Evolutionary conservation across 2,329 filamentous ascomycete genomes (phyloP).

Genomic region (Claviceps maximensis): DNA sequence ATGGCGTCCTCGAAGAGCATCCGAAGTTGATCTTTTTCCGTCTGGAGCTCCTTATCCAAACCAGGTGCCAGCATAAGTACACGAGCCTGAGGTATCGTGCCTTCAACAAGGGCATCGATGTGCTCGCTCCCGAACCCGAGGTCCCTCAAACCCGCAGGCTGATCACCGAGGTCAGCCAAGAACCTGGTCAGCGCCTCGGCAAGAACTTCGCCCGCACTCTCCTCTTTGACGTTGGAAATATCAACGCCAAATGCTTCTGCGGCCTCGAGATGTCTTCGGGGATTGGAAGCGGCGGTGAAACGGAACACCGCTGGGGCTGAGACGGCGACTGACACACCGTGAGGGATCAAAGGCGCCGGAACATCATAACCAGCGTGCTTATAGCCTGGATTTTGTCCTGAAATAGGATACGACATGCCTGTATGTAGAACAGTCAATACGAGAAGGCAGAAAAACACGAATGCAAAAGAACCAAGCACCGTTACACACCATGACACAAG

Average conservation of each 20-base stretch:
- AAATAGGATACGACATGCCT: conserved; percentile 97
- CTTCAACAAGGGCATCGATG: conserved; percentile 77
- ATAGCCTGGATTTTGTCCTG: conserved; percentile 83
- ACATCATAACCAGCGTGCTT: conserved; percentile 79
- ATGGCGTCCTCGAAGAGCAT: conserved; percentile 51
- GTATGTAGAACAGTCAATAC: conserved; percentile 14
- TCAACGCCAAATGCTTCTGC: conserved; percentile 89
- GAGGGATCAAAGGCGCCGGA: conserved; percentile 68
- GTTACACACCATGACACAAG: conserved; percentile 43
- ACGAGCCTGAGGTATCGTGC: conserved; percentile 81
- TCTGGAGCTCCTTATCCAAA: conserved; percentile 53
- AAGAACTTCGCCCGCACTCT: conserved; percentile 80
- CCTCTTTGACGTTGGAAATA: conserved; percentile 71
- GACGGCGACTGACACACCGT: conserved; percentile 90
- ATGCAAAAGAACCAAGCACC: background rate
- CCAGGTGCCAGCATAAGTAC: conserved; percentile 87
- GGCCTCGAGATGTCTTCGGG: conserved; percentile 77
- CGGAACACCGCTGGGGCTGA: conserved; percentile 87
- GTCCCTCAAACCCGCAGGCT: conserved; percentile 72
- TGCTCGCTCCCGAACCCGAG: conserved; percentile 67
- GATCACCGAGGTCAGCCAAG: conserved; percentile 70
- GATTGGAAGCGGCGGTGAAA: conserved; percentile 85
- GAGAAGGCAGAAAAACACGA: background rate
- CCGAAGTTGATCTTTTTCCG: conserved; percentile 60
- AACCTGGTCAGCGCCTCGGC: conserved; percentile 74